Base-by-base conservation (phyloP, 2,329 filamentous ascomycete species). In the Ascochyta pisi region DNA sequence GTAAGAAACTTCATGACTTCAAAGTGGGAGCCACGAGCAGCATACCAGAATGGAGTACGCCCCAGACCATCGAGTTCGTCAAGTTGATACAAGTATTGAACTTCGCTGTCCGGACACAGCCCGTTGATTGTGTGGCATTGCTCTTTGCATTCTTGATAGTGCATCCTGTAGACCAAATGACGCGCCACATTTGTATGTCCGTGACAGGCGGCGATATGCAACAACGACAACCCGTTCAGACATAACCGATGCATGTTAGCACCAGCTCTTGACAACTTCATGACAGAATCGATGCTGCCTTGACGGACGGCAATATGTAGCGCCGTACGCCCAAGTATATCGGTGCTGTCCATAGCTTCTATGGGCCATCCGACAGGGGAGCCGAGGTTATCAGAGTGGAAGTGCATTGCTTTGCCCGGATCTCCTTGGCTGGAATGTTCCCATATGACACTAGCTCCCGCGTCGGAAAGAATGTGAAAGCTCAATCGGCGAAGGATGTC, bases 391-490 rank as follows among this genome's bases (percentile, higher is more conserved):
- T 27, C 9, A 6, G 26, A 27, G 26, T 27, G 26, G 26, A 27
- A 27, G 26, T 27, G 26, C 9, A 27, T 7, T 27, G 6, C 6
- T 27, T 27, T 27, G 26, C 6, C 9, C 9, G 9, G 26, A 27
- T 9, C 26, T 6, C 26, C 26, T 27, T 27, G 26, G 26, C 16
- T 22, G n/a, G 35, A n/a, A 6, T n/a, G 16, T 7, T 38, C 35
- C 35, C 35, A 38, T 19, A 7, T 23, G 35, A 23, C 6, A 19
- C 19, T 16, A 10, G 12, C 3, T 35, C 43, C 43, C 9, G 43
- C 43, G 26, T 45, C 43, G 12, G 43, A 45, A 16, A 45, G 43
- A 16, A 35, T 37, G 29, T 45, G 43, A 26, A 35, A 45, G 31
- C 22, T 45, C 2, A 35, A 26, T 8, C 31, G 43, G 8, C 43